Evolutionary conservation across 2,329 filamentous ascomycete genomes (phyloP), one percentile per base, ranked within the genome.

Genomic region (Trichoderma oligosporum): DNA sequence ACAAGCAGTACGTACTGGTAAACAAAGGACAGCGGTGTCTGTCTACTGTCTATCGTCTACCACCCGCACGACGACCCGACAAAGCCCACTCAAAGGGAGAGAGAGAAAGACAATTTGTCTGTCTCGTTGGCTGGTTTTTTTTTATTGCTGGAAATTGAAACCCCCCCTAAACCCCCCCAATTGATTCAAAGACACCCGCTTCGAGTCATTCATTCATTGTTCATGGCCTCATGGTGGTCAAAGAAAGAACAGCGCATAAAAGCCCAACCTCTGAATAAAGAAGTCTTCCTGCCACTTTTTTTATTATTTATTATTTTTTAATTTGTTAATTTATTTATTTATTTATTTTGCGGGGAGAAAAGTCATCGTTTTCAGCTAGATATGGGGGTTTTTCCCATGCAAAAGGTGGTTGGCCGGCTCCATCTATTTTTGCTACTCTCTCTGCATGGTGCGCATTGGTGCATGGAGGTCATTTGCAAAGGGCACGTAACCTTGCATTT

Each of bases 31-130:
- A n/a, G n/a, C n/a, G n/a, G n/a, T n/a, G n/a, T n/a, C n/a, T n/a
- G n/a, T n/a, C n/a, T n/a, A n/a, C n/a, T n/a, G n/a, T n/a, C n/a
- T n/a, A n/a, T n/a, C n/a, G n/a, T n/a, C n/a, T n/a, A n/a, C n/a
- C n/a, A n/a, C n/a, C 56, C 56, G 56, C 56, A 53, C 56, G 41
- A 58, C 33, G 56, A 27, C 56, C 56, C 56, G 56, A 53, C 29
- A 31, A 24, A n/a, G n/a, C n/a, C n/a, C n/a, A n/a, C n/a, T n/a
- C n/a, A n/a, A n/a, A n/a, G n/a, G n/a, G n/a, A n/a, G n/a, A n/a
- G n/a, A n/a, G n/a, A n/a, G n/a, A n/a, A n/a, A n/a, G n/a, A 9
- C 27, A 18, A 38, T n/a, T 24, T 14, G 14, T 14, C 41, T 22
- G 38, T 29, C 16, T 38, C 51, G 35, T 54, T 54, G 51, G 51